Evolutionary conservation across 768 basidiomycete genomes (phyloP), one percentile per base, ranked within the genome.

Genomic region (Tephrocybe sp.): DNA sequence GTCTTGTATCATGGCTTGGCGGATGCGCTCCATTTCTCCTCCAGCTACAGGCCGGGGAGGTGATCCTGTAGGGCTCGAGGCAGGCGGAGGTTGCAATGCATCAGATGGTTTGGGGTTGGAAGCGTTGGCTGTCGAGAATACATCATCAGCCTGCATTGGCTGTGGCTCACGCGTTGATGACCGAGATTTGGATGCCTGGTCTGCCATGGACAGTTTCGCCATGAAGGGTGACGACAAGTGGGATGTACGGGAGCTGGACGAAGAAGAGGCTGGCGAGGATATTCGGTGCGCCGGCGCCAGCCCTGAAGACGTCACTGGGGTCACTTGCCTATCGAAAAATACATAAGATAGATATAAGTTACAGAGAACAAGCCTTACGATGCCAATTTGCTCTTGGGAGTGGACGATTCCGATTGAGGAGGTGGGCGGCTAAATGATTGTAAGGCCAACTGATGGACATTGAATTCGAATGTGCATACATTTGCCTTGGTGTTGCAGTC

Each of bases 11-110:
- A 77, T 70, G 23, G 77, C 76, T 41, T 77, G 75, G 24, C 79
- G 78, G 43, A 88, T 81, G 33, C 81, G 78, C 45, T 79, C 76
- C 63, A 85, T 74, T 61, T 88, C 86, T 25, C 77, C 78, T 37
- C 80, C 82, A 0, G 71, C 60, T 15, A 64, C 58, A 21, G 68
- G 55, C 14, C 54, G 59, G 25, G 61, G 59, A 6, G 67, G 65
- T 39, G 59, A 63, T 30, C 51, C 42, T 21, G 64, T 62, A 15
- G 66, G 64, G 14, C 60, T 56, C 21, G 32, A 47, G 8, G 57
- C 34, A 33, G 45, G 28, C 12, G 58, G 48, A 17, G 59, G 52
- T 17, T 21, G 20, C 30, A 28, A 43, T 28, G 41, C 15, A 24
- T 34, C 45, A 9, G 56, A 52, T 18, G 30, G 32, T 41, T 48